Conservation (phyloP, 108 stramenopile genomes). For the Ochromonas danica region DNA sequence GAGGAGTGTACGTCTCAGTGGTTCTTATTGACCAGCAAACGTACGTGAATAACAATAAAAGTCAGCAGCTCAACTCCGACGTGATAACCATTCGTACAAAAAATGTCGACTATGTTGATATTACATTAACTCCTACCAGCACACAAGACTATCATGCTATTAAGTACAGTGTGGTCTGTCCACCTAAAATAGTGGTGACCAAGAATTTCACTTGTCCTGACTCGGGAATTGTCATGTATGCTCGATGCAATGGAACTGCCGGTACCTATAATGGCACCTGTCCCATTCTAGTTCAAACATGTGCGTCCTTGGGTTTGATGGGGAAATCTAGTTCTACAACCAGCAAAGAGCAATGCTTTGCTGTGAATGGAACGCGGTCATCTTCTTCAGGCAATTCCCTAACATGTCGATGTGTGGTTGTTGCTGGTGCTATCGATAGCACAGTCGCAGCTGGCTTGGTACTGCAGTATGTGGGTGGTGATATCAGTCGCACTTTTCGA, state of each 20-base stretch:
- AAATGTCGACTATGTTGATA: too few species aligned
- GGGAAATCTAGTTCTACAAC: background rate
- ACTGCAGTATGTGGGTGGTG: too few species aligned
- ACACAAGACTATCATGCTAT: background rate
- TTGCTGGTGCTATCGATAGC: background rate
- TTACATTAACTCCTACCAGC: background rate
- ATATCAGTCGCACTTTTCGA: background rate
- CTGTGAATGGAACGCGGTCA: background rate
- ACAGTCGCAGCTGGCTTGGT: background rate
- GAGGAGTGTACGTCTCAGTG: background rate
- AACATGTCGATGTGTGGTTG: slow-evolving; percentile 3
- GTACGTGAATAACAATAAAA: background rate
- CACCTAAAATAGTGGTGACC: background rate
- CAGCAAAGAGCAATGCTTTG: background rate
- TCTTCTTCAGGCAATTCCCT: background rate
- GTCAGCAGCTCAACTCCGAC: too few species aligned
- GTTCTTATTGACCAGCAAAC: background rate
- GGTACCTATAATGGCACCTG: background rate
- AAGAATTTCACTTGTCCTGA: slow-evolving; percentile 12
- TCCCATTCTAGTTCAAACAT: background rate
- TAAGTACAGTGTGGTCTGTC: background rate
- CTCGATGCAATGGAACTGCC: background rate
- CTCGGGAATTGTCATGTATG: background rate
- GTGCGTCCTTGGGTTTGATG: background rate
- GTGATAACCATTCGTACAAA: too few species aligned